Evolutionary conservation across 2,329 filamentous ascomycete genomes (phyloP).

Genomic region (Colletotrichum higginsianum): DNA sequence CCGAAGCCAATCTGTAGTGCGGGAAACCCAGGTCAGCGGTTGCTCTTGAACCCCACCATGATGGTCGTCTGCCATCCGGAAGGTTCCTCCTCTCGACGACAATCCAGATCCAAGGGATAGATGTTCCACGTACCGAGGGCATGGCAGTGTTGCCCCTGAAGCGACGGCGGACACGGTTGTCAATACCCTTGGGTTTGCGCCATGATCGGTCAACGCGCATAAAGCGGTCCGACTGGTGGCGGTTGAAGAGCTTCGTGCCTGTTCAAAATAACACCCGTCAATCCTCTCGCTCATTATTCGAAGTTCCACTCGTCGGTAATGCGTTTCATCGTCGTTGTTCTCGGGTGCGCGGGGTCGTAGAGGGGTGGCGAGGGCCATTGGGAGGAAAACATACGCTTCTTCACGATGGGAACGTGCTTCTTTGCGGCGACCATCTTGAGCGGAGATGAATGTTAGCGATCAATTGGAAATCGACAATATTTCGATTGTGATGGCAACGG

Average conservation of each 20-base stretch:
- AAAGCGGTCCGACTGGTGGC: conserved; percentile 98
- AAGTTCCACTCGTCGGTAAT: conserved; percentile 36
- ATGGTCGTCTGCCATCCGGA: conserved; percentile 40
- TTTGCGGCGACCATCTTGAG: conserved; percentile 96
- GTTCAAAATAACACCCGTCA: conserved; percentile 57
- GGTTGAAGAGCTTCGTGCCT: conserved; percentile 96
- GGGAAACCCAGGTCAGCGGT: conserved; percentile 25
- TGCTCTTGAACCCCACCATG: neutral
- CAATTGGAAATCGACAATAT: conserved; percentile 23
- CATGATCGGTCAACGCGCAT: conserved; percentile 91
- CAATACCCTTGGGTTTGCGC: conserved; percentile 99
- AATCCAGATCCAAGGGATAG: neutral
- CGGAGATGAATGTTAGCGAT: conserved; percentile 52
- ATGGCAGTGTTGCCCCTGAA: conserved; percentile 97
- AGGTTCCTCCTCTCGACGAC: conserved; percentile 31
- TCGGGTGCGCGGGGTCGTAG: conserved; percentile 36
- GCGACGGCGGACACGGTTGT: conserved; percentile 96
- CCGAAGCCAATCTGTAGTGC: conserved; percentile 90
- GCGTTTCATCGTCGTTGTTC: conserved; percentile 8
- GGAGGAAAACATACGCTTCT: conserved; percentile 90
- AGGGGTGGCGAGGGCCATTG: conserved; percentile 22
- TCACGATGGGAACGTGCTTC: conserved; percentile 99
- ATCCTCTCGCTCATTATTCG: conserved; percentile 43
- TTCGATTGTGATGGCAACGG: conserved; percentile 36
- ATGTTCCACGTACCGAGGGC: conserved; percentile 87